Conservation (phyloP, 371 early-diverging fungal genomes). For the Apophysomyces trapeziformis region DNA sequence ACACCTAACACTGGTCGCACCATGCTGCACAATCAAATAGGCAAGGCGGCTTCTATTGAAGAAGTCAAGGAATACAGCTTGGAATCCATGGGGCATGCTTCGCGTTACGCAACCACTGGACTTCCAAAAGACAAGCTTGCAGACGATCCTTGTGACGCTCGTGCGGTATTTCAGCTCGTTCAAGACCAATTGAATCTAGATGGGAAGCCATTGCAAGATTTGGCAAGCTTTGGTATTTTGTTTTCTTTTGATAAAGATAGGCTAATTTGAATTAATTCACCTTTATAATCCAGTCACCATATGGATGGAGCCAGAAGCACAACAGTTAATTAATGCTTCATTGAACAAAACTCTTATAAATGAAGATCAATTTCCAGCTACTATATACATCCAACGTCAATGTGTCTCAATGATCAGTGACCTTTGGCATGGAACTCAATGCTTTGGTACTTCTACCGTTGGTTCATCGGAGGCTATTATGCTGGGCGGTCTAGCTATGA, state of each 20-base stretch:
- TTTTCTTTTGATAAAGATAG: not conserved
- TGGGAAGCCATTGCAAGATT: conserved; percentile 67
- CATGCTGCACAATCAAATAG: not conserved
- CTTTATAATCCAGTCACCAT: conserved; percentile 33
- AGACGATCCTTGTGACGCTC: conserved; percentile 44
- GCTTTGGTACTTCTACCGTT: conserved; percentile 63
- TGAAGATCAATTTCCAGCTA: conserved; percentile 62
- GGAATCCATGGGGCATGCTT: conserved; percentile 51
- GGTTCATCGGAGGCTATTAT: conserved; percentile 81
- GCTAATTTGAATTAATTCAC: not conserved
- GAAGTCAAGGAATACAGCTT: conserved; percentile 19
- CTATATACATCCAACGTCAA: conserved; percentile 58
- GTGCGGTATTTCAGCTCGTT: conserved; percentile 60
- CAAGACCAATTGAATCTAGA: conserved; percentile 68
- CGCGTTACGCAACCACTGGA: conserved; percentile 48
- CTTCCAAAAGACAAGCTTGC: conserved; percentile 56
- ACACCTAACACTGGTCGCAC: not conserved
- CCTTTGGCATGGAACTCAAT: conserved; percentile 54
- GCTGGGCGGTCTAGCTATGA: conserved; percentile 73
- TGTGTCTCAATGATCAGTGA: conserved; percentile 67
- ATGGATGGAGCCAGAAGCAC: conserved; percentile 78
- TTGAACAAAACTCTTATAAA: conserved; percentile 66
- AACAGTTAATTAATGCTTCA: conserved; percentile 65
- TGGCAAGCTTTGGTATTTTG: conserved; percentile 53
- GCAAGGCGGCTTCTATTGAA: not conserved